A percentile compares a stretch with the other conserved stretches of the same genome.
phyloP scores from a whole-genome alignment of 2,329 filamentous ascomycete species.

The Beauveria pseudobassiana region DNA sequence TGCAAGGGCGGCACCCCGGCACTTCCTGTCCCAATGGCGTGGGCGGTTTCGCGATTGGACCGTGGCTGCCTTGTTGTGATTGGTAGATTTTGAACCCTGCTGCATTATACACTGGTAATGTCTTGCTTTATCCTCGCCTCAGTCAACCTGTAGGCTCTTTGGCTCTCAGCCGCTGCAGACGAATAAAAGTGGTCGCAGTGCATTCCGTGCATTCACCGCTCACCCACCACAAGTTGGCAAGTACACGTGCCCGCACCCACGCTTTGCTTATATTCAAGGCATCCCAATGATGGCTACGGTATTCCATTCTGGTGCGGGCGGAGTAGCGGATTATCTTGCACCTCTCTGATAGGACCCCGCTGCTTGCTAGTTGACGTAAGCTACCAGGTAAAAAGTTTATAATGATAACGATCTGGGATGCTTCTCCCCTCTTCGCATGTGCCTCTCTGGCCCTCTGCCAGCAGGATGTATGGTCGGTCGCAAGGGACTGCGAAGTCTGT shows the following conservation, averaged over 20 bases:
- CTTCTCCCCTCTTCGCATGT: neutral
- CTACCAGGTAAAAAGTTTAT: neutral
- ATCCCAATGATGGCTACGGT: no score
- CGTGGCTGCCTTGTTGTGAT: neutral
- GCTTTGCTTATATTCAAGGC: no score
- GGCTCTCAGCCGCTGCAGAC: neutral
- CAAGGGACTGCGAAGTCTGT: no score
- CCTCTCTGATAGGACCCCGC: neutral
- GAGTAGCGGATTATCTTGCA: neutral
- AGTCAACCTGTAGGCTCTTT: neutral
- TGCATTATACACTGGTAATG: neutral
- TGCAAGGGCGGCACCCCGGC: slow-evolving; percentile 7
- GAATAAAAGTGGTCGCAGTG: neutral
- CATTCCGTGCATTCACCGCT: neutral
- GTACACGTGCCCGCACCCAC: no score
- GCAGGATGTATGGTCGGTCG: no score
- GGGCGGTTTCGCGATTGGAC: slow-evolving; percentile 6
- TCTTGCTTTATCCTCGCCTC: neutral
- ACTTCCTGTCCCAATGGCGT: slow-evolving; percentile 8
- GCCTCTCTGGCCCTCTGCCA: no score
- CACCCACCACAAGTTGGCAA: no score
- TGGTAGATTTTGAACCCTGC: neutral
- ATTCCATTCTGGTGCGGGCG: no score
- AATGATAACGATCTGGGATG: neutral
- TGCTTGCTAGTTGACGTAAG: neutral